Conservation (phyloP, 139 green algal species). For the Chlorella sp. region DNA sequence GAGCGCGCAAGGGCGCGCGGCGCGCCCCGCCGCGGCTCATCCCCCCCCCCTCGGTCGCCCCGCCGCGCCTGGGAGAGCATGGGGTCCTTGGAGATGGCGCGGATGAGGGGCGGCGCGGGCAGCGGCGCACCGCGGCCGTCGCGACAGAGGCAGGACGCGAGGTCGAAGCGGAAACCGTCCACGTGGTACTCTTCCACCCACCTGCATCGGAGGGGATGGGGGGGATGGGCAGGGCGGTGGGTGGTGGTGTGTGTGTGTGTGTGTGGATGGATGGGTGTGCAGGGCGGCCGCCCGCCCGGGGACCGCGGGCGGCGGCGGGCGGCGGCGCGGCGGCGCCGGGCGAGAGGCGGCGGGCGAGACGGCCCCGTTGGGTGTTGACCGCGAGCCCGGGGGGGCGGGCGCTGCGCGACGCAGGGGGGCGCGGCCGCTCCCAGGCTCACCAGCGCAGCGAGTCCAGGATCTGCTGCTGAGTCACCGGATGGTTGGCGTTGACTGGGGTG, state of each 20-base stretch:
- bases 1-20: not conserved
- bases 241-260: not conserved
- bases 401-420: too few species aligned
- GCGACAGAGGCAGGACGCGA: conserved; percentile 88
- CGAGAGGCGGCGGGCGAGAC: not conserved
- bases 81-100: conserved; percentile 79
- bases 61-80: conserved; percentile 72
- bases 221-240: not conserved
- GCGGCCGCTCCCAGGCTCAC: too few species aligned
- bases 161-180: conserved; percentile 96
- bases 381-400: too few species aligned
- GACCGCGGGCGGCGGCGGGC: too few species aligned
- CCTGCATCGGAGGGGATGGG: conserved; percentile 1
- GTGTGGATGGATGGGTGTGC: not conserved
- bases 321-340: too few species aligned
- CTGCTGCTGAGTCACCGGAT: conserved; percentile 70
- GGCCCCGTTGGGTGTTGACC: too few species aligned
- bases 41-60: too few species aligned
- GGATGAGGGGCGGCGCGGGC: conserved; percentile 82
- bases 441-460: conserved; percentile 82
- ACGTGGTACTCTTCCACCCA: conserved; percentile 92
- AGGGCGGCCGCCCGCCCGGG: not conserved
- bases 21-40: too few species aligned
- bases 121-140: conserved; percentile 78
- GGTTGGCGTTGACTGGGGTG: conserved; percentile 78